Conservation (phyloP, 176 grass and related monocot species). For the Musa beccarii region DNA sequence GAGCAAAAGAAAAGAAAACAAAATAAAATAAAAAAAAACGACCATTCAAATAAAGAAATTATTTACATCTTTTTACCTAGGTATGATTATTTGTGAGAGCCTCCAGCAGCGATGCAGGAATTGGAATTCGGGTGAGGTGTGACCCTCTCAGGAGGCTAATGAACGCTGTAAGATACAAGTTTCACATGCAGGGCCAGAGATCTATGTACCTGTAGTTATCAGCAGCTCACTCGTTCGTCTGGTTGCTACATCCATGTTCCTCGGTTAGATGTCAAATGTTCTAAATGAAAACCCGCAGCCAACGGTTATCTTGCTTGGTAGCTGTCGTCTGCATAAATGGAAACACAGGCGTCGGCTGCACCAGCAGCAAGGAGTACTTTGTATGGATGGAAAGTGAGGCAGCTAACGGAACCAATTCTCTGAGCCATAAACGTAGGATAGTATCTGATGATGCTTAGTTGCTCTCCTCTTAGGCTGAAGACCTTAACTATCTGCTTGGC, state of each 20-base stretch:
- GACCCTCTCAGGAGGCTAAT: constrained; percentile 67
- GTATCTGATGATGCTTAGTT: constrained; percentile 46
- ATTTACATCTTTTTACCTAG: constrained; percentile 78
- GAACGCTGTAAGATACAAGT: constrained; percentile 67
- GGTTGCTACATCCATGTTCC: constrained; percentile 29
- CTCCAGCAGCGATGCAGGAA: constrained; percentile 40
- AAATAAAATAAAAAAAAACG: constrained; percentile 10
- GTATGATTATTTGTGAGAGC: constrained; percentile 65
- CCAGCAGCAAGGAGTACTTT: constrained; percentile 67
- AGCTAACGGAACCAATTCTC: constrained; percentile 52
- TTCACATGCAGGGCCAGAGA: constrained; percentile 32
- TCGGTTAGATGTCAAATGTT: constrained; percentile 19
- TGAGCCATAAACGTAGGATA: constrained; percentile 67
- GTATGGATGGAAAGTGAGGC: constrained; percentile 81
- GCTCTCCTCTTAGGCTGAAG: constrained; percentile 31
- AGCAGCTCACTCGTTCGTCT: constrained; percentile 9
- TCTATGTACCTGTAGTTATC: constrained; percentile 8
- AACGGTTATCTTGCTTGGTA: constrained; percentile 48
- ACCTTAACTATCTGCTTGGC: constrained; percentile 38
- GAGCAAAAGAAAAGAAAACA: constrained; percentile 19
- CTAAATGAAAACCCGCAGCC: background rate
- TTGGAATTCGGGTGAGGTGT: constrained; percentile 30
- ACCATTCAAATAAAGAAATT: constrained; percentile 46
- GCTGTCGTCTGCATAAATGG: constrained; percentile 83
- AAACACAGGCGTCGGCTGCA: constrained; percentile 63